phyloP scores from a whole-genome alignment of 2,329 filamentous ascomycete genomes.

The Pseudocercospora ulei region DNA sequence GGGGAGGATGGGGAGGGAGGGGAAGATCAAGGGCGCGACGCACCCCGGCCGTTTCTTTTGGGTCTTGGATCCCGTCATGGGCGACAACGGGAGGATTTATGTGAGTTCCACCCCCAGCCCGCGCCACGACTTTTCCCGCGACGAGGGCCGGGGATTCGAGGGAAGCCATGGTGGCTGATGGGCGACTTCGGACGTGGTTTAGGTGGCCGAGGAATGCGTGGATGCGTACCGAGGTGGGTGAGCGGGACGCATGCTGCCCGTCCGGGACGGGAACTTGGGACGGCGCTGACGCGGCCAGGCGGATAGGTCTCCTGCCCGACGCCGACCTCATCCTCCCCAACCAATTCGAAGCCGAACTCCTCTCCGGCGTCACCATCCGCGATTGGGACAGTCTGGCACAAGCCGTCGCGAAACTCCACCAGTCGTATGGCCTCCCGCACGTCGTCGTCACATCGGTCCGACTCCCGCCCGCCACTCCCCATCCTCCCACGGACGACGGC shows the following conservation, averaged over 20 bases:
- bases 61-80: slow-evolving; percentile 97
- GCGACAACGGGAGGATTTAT: slow-evolving; percentile 84
- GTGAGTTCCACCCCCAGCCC: no score
- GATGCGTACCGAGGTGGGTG: slow-evolving; percentile 93
- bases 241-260: no score
- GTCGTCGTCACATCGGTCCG: slow-evolving; percentile 69
- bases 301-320: slow-evolving; percentile 59
- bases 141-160: no score
- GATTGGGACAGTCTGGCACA: slow-evolving; percentile 67
- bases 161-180: no score
- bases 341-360: slow-evolving; percentile 90
- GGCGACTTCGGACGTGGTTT: no score
- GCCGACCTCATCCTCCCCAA: slow-evolving; percentile 92
- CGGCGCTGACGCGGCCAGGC: no score
- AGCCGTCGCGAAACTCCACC: slow-evolving; percentile 36
- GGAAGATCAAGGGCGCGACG: slow-evolving; percentile 55
- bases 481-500: no score
- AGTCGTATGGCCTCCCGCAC: slow-evolving; percentile 64
- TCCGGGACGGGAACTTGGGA: no score
- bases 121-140: no score
- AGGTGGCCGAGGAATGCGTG: slow-evolving; percentile 80
- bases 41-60: slow-evolving; percentile 79
- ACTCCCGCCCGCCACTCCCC: no score
- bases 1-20: slow-evolving; percentile 70
- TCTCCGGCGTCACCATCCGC: slow-evolving; percentile 79